phyloP scores from a whole-genome alignment of 208 protist genomes.

The Leishmania mexicana region DNA sequence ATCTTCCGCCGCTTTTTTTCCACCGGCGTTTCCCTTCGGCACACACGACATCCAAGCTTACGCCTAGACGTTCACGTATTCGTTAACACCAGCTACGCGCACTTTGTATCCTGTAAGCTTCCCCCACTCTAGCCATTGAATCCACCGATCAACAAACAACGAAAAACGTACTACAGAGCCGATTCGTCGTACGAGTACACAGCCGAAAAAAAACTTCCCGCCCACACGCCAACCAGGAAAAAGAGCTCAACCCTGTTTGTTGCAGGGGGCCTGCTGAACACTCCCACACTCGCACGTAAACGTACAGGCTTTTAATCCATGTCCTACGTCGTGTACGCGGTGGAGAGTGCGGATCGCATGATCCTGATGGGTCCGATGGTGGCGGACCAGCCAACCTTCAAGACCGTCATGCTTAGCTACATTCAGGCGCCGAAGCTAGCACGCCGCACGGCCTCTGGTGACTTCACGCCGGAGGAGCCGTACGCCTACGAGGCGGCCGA shows the following conservation, averaged over 20 bases:
- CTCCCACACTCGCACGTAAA: neutral
- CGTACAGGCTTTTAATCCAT: constrained; percentile 18
- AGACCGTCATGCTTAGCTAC: constrained; percentile 83
- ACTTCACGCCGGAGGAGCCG: constrained; percentile 82
- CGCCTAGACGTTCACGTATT: neutral
- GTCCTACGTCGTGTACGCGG: constrained; percentile 82
- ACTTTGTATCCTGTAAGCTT: too few species aligned
- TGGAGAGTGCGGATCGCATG: constrained; percentile 88
- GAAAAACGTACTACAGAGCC: neutral
- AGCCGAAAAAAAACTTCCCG: neutral
- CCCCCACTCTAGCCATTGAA: too few species aligned
- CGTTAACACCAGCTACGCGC: too few species aligned
- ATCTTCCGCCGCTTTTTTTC: neutral
- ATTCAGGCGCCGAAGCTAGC: constrained; percentile 83
- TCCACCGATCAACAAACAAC: too few species aligned
- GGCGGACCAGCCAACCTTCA: constrained; percentile 61
- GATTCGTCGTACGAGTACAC: neutral
- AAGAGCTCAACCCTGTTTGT: neutral
- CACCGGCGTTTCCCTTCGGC: neutral
- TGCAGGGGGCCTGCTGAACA: neutral
- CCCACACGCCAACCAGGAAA: neutral
- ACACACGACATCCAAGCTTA: neutral
- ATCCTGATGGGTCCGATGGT: constrained; percentile 69
- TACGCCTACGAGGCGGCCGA: constrained; percentile 88
- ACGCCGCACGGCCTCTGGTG: constrained; percentile 49